Conservation (phyloP, 2,329 filamentous ascomycete genomes). For the Exophiala aquamarina region DNA sequence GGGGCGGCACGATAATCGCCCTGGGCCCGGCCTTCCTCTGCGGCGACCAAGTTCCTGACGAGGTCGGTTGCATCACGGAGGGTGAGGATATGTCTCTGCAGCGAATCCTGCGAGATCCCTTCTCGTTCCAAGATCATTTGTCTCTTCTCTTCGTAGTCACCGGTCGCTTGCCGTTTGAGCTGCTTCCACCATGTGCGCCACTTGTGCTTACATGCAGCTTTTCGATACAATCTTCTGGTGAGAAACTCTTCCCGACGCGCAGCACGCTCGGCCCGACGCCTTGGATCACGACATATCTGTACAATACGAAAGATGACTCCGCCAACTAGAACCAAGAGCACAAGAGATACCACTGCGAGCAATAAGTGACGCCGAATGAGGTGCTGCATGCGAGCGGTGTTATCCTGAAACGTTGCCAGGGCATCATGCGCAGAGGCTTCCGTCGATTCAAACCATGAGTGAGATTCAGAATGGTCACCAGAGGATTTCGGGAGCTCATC, state of each 20-base stretch:
- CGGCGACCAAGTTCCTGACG: constrained; percentile 49
- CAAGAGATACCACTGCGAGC: constrained; percentile 38
- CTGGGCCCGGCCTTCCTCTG: constrained; percentile 34
- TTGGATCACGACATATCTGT: constrained; percentile 47
- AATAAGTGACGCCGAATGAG: not conserved
- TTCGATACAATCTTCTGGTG: constrained; percentile 52
- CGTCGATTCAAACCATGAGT: too few relatives aligned
- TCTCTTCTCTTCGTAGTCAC: constrained; percentile 54
- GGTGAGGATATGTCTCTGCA: constrained; percentile 52
- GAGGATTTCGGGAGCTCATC: too few relatives aligned
- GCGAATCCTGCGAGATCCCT: constrained; percentile 43
- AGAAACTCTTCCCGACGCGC: constrained; percentile 56
- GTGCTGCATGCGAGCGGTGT: too few relatives aligned
- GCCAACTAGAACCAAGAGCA: constrained; percentile 40
- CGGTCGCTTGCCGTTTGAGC: constrained; percentile 33
- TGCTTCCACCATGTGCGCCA: constrained; percentile 52
- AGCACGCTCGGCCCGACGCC: constrained; percentile 52
- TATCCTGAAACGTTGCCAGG: too few relatives aligned
- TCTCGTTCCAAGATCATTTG: constrained; percentile 49
- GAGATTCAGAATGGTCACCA: too few relatives aligned
- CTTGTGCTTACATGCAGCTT: constrained; percentile 52
- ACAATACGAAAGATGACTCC: constrained; percentile 45
- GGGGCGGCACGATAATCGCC: constrained; percentile 2
- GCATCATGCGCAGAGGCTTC: too few relatives aligned
- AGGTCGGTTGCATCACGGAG: constrained; percentile 54